Percentiles rank a stretch among this genome's conserved stretches.
phyloP scores from a whole-genome alignment of 164 flowering plant species.

The Pachysandra terminalis region DNA sequence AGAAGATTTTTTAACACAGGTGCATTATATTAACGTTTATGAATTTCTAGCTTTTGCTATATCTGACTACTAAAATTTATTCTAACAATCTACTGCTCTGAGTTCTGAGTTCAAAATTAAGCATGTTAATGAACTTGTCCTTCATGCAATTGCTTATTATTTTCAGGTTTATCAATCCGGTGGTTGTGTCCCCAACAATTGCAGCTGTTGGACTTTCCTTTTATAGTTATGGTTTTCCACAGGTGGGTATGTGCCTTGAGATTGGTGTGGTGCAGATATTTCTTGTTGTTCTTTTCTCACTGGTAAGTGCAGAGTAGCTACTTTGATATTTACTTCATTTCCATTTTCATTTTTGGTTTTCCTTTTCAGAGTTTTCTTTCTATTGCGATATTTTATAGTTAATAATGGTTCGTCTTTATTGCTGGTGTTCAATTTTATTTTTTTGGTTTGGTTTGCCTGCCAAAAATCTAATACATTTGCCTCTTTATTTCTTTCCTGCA shows the following conservation, averaged over 20 bases:
- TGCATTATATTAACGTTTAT: neutral
- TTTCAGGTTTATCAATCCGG: constrained; percentile 90
- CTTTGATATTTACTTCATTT: no score
- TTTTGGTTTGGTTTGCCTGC: constrained; percentile 1
- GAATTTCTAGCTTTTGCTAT: neutral
- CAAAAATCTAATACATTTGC: constrained; percentile 9
- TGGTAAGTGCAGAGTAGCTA: constrained; percentile 52
- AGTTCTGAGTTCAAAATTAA: neutral
- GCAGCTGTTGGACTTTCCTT: constrained; percentile 99
- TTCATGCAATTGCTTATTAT: constrained; percentile 10
- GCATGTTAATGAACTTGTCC: constrained; percentile 2
- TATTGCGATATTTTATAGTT: neutral
- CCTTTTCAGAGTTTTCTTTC: neutral
- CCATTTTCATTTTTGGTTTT: neutral
- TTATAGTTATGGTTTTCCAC: constrained; percentile 93
- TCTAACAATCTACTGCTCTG: constrained; percentile 1
- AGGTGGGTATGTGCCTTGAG: constrained; percentile 89
- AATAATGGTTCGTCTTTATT: neutral
- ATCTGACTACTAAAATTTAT: neutral
- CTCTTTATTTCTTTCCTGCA: constrained; percentile 34
- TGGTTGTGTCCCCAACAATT: constrained; percentile 93
- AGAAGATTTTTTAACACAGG: no score
- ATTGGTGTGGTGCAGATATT: constrained; percentile 90
- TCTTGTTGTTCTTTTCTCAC: constrained; percentile 75
- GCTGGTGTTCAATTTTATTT: neutral